Percentiles rank a stretch among this genome's conserved stretches.
Evolutionary conservation across 768 basidiomycete genomes (phyloP).

Genomic region (Terana coerulea): DNA sequence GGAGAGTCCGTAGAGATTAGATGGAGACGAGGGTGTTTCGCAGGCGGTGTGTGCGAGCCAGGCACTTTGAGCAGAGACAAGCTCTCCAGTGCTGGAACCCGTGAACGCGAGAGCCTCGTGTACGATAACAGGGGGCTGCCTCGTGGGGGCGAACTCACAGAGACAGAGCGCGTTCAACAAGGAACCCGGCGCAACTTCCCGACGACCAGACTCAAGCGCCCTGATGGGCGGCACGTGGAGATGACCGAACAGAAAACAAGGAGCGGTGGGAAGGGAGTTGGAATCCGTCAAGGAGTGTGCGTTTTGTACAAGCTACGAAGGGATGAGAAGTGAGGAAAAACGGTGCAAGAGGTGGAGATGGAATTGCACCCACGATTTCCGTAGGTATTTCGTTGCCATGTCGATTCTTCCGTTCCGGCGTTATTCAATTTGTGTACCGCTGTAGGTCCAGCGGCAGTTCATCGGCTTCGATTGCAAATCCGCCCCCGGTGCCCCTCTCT

Average conservation of each 20-base stretch:
- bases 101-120: slow-evolving; percentile 31
- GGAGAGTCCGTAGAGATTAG: slow-evolving; percentile 21
- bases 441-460: too few relatives aligned
- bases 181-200: neutral
- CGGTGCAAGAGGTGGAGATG: too few relatives aligned
- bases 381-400: neutral
- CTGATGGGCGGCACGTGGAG: neutral
- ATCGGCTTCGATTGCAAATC: too few relatives aligned
- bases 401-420: neutral
- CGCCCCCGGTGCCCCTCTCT: too few relatives aligned
- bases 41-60: slow-evolving; percentile 16
- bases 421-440: too few relatives aligned
- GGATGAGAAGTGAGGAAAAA: too few relatives aligned
- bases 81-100: slow-evolving; percentile 21
- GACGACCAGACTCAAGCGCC: neutral
- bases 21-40: slow-evolving; percentile 17
- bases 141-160: slow-evolving; percentile 19
- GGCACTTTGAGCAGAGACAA: slow-evolving; percentile 24
- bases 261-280: too few relatives aligned
- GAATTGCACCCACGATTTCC: too few relatives aligned
- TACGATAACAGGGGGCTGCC: slow-evolving; percentile 21
- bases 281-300: too few relatives aligned
- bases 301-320: too few relatives aligned
- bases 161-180: slow-evolving; percentile 7
- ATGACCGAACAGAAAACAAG: neutral